Percentiles rank a stretch among this genome's conserved stretches.
These are phyloP conservation scores for Fremontodendron californicum DNA, from an alignment of 345 rosid species.

Conservation along the genomic window DNA sequence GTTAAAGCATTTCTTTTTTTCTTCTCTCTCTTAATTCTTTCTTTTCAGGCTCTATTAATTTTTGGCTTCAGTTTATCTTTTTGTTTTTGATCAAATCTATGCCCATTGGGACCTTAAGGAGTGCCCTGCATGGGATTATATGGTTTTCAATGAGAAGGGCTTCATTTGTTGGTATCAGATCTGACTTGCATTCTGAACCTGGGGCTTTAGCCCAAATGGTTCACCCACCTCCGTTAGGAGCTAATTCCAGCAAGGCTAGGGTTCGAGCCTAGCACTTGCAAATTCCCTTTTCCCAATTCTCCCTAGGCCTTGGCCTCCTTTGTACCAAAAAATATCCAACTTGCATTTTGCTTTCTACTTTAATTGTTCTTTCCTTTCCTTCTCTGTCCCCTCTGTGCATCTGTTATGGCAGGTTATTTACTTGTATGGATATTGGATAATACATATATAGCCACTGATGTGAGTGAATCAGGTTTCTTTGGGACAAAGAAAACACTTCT, in stretches of 20 bases:
- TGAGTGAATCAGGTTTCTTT: neutral
- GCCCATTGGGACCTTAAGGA: conserved; percentile 1
- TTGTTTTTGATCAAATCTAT: neutral
- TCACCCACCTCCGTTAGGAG: too few species aligned
- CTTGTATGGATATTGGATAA: neutral
- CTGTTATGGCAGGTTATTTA: neutral
- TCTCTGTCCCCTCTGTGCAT: neutral
- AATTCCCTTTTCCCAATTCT: neutral
- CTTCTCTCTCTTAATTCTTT: neutral
- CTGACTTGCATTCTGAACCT: neutral
- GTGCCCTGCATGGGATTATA: neutral
- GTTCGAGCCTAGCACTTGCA: neutral
- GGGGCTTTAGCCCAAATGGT: too few species aligned
- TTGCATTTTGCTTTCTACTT: neutral
- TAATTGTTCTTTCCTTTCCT: neutral
- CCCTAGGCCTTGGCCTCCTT: neutral
- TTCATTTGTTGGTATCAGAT: neutral
- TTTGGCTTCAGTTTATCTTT: neutral
- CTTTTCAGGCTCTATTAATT: neutral
- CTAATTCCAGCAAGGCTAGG: neutral
- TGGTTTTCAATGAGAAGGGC: neutral
- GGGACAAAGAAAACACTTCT: neutral
- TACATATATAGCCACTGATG: neutral
- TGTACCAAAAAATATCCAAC: too few species aligned
- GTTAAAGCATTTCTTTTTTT: neutral